Conservation (phyloP, 768 basidiomycete genomes). For the Lentinula edodes region DNA sequence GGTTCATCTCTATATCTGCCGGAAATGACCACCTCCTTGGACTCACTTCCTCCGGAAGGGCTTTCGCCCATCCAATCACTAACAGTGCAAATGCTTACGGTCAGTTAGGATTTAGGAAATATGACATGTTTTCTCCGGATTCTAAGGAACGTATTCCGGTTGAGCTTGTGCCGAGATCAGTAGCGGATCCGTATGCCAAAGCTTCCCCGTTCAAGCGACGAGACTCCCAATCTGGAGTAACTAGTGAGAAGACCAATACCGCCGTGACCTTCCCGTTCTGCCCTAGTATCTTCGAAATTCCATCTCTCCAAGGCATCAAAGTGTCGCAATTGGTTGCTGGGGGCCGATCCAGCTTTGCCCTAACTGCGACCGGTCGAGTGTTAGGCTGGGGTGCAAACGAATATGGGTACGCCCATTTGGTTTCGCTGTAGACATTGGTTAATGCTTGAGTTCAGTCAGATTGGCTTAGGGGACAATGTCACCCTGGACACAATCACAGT, state of each 20-base stretch:
- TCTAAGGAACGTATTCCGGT: constrained; percentile 33
- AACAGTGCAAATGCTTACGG: constrained; percentile 73
- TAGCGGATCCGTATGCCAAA: constrained; percentile 45
- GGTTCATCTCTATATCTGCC: constrained; percentile 69
- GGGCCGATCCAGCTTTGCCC: constrained; percentile 63
- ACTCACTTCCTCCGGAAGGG: constrained; percentile 66
- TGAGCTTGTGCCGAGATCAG: constrained; percentile 53
- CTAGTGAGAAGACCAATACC: constrained; percentile 11
- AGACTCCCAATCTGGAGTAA: constrained; percentile 27
- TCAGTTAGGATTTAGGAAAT: constrained; percentile 75
- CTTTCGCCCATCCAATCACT: constrained; percentile 73
- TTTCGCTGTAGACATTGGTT: neutral
- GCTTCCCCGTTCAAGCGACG: constrained; percentile 35
- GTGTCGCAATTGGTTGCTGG: constrained; percentile 72
- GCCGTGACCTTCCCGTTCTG: constrained; percentile 56
- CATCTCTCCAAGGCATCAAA: constrained; percentile 57
- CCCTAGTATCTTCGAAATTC: constrained; percentile 70
- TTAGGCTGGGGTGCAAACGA: constrained; percentile 91
- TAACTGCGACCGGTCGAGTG: constrained; percentile 63
- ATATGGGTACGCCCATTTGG: constrained; percentile 49
- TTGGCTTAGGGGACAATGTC: constrained; percentile 67
- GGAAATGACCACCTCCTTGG: constrained; percentile 73
- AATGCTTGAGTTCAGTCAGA: constrained; percentile 46
- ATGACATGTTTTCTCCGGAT: constrained; percentile 29
- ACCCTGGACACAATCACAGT: constrained; percentile 65